phyloP scores from a whole-genome alignment of 306 rosid species.

The Prosopis cineraria region DNA sequence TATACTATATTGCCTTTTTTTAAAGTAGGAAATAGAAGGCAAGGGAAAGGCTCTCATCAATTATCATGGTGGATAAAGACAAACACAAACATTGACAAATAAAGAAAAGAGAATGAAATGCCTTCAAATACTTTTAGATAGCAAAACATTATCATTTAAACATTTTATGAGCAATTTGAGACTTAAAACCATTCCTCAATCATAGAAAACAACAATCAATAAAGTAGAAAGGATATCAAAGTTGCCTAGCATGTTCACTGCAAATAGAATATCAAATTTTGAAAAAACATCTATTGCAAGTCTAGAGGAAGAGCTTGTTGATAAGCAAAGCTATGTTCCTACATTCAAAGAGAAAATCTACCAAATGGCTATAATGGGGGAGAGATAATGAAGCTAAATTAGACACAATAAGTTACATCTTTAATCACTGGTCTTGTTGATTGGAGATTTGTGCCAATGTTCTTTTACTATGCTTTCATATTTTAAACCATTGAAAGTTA shows the following conservation, averaged over 20 bases:
- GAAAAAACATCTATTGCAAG: constrained; percentile 29
- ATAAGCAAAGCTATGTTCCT: constrained; percentile 24
- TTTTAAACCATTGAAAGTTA: background rate
- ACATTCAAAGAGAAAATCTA: constrained; percentile 30
- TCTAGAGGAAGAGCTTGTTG: constrained; percentile 15
- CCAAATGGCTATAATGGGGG: constrained; percentile 27
- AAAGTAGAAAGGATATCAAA: constrained; percentile 27
- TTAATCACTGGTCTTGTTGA: constrained; percentile 28
- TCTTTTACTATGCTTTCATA: constrained; percentile 3
- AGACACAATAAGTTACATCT: constrained; percentile 27
- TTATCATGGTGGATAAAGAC: constrained; percentile 38
- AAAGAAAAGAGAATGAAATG: constrained; percentile 35
- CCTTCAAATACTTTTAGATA: constrained; percentile 24
- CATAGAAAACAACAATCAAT: constrained; percentile 21
- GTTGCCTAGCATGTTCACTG: constrained; percentile 25
- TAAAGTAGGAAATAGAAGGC: constrained; percentile 34
- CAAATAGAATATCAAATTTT: constrained; percentile 30
- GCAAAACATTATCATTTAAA: constrained; percentile 31
- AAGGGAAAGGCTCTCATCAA: constrained; percentile 40
- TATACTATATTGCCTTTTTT: constrained; percentile 27
- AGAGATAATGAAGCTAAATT: constrained; percentile 17
- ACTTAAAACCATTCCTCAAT: constrained; percentile 28
- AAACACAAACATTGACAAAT: constrained; percentile 38
- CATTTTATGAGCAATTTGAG: constrained; percentile 30
- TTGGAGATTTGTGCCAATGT: background rate